These are phyloP conservation scores for Bassia scoparia DNA, from an alignment of 148 eudicot genomes.

Conservation along the genomic window DNA sequence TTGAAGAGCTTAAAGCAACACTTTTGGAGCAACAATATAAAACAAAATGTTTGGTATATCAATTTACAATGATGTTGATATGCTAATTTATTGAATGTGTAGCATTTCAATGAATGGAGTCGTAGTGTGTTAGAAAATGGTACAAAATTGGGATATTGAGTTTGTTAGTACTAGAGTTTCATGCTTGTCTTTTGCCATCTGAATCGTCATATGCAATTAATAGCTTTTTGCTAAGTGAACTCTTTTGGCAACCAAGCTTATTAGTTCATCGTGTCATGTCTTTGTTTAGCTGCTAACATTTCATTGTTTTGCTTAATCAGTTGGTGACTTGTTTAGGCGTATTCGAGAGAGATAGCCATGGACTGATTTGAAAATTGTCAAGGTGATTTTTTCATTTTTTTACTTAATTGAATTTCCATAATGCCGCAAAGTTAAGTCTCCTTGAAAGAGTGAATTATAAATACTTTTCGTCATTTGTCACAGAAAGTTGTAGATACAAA, in stretches of 20 bases:
- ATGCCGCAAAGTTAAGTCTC: no score
- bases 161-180: background rate
- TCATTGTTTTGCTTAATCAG: slow-evolving; percentile 33
- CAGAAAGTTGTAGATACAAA: slow-evolving; percentile 79
- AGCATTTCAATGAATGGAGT: background rate
- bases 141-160: background rate
- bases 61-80: background rate
- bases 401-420: background rate
- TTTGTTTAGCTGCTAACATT: slow-evolving; percentile 10
- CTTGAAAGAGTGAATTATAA: no score
- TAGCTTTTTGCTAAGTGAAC: background rate
- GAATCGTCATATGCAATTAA: background rate
- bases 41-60: slow-evolving; percentile 51
- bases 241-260: background rate
- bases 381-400: slow-evolving; percentile 37
- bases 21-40: slow-evolving; percentile 86
- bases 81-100: background rate
- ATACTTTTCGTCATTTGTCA: slow-evolving; percentile 8
- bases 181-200: background rate
- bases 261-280: background rate
- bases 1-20: slow-evolving; percentile 54
- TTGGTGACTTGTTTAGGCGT: slow-evolving; percentile 79
- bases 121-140: background rate
- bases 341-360: slow-evolving; percentile 89
- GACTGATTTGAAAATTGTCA: slow-evolving; percentile 94